Evolutionary conservation across 2,329 filamentous ascomycete genomes (phyloP).

Genomic region (Penicillium sp.): DNA sequence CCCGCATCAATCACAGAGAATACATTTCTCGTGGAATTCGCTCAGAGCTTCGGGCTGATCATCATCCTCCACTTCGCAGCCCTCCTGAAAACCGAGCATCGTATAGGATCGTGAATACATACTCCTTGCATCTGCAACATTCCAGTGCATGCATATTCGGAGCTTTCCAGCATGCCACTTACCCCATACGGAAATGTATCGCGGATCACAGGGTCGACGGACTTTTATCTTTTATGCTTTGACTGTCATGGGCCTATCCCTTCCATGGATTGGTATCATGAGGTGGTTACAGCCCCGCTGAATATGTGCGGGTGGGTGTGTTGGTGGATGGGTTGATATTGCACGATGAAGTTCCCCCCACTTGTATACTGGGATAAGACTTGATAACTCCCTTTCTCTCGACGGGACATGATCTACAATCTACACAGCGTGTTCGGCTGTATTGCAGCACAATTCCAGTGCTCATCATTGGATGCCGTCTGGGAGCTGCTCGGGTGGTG

Average conservation of each 20-base stretch:
- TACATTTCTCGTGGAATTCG: background rate
- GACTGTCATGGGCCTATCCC: background rate
- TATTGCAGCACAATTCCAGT: background rate
- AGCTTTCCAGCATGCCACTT: constrained; percentile 13
- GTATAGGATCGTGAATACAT: background rate
- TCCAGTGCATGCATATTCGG: constrained; percentile 8
- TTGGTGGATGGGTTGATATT: background rate
- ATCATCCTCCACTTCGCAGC: background rate
- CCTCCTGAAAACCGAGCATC: background rate
- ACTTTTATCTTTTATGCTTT: background rate
- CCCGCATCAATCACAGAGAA: background rate
- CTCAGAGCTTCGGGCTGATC: background rate
- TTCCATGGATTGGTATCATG: background rate
- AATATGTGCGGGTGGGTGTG: background rate
- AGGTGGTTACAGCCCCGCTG: background rate
- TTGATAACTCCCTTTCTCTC: background rate
- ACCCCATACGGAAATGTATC: background rate
- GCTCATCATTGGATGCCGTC: background rate
- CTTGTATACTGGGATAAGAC: background rate
- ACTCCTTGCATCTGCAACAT: constrained; percentile 4
- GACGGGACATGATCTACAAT: background rate
- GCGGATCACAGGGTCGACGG: constrained; percentile 2
- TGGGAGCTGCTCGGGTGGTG: background rate
- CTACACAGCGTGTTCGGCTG: background rate
- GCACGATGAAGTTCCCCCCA: background rate